Conservation (phyloP, 2,329 filamentous ascomycete genomes). For the Penicillium sclerotigenum region DNA sequence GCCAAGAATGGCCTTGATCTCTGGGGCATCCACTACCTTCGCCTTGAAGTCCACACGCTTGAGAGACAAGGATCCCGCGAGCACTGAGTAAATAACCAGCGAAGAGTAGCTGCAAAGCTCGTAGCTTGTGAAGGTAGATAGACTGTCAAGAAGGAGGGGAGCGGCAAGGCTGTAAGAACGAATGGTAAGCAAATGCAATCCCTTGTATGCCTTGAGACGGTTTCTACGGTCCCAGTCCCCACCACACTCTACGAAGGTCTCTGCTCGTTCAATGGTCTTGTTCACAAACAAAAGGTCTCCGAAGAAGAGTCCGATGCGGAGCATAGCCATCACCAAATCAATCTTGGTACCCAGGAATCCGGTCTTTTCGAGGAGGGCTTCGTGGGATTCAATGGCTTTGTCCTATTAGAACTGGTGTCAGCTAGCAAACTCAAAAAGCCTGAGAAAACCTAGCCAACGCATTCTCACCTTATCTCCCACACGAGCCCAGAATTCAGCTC, state of each 20-base stretch:
- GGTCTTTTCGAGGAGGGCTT: conserved; percentile 95
- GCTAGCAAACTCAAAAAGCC: background rate
- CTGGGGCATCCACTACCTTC: conserved; percentile 96
- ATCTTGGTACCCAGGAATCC: conserved; percentile 95
- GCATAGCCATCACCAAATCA: conserved; percentile 92
- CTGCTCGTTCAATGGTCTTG: conserved; percentile 88
- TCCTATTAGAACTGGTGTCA: conserved; percentile 57
- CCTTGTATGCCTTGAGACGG: conserved; percentile 97
- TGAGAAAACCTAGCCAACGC: conserved; percentile 9
- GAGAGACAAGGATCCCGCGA: conserved; percentile 88
- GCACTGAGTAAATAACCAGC: conserved; percentile 90
- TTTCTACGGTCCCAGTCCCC: conserved; percentile 99
- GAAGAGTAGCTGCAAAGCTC: conserved; percentile 96
- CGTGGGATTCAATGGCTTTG: conserved; percentile 87
- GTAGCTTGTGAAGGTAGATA: conserved; percentile 98
- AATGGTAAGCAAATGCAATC: conserved; percentile 85
- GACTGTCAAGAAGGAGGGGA: conserved; percentile 88
- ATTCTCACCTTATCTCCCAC: conserved; percentile 84
- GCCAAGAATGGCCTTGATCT: conserved; percentile 95
- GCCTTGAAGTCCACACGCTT: conserved; percentile 99
- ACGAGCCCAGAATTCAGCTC: conserved; percentile 92
- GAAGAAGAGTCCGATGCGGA: conserved; percentile 93
- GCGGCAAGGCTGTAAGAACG: conserved; percentile 87
- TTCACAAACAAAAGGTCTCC: conserved; percentile 88
- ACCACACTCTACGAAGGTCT: conserved; percentile 84